Percentiles rank a stretch among this genome's conserved stretches.
Conservation (phyloP, 257 asterid genomes). For the Fraxinus anomala region DNA sequence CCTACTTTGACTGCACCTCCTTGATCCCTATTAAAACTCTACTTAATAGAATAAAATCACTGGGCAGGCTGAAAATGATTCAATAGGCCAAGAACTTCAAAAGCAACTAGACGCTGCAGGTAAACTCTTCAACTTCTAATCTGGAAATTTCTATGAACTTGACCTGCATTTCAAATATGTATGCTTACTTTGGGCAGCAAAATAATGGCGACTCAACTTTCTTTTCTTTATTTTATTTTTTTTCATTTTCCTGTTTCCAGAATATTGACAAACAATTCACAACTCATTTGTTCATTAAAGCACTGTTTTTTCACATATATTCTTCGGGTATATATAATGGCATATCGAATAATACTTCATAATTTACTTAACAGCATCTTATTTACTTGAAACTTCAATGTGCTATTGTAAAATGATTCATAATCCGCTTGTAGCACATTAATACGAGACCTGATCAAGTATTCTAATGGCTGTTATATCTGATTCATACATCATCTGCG, state of each 20-base stretch:
- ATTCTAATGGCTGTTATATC: too few relatives aligned
- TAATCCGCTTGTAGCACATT: too few relatives aligned
- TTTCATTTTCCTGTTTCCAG: neutral
- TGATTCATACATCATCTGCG: too few relatives aligned
- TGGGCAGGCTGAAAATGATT: conserved; percentile 82
- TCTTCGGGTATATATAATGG: too few relatives aligned
- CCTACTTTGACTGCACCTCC: neutral
- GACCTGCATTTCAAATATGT: neutral
- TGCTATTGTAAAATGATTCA: too few relatives aligned
- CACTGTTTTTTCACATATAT: too few relatives aligned
- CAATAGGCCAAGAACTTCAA: conserved; percentile 83
- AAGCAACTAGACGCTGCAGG: conserved; percentile 94
- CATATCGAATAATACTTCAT: too few relatives aligned
- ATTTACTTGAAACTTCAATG: too few relatives aligned
- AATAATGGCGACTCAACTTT: neutral
- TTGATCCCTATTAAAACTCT: neutral
- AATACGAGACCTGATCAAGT: too few relatives aligned
- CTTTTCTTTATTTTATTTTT: too few relatives aligned
- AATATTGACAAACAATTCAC: neutral
- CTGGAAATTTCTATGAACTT: neutral
- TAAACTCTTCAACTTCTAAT: conserved; percentile 22
- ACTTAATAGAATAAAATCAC: conserved; percentile 16
- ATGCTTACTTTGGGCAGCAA: neutral
- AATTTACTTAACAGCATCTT: too few relatives aligned
- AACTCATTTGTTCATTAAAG: neutral